A percentile compares a stretch with the other conserved stretches of the same genome.
These are phyloP conservation scores for Lathyrus oleraceus DNA, from an alignment of 306 rosid species.

Conservation along the genomic window DNA sequence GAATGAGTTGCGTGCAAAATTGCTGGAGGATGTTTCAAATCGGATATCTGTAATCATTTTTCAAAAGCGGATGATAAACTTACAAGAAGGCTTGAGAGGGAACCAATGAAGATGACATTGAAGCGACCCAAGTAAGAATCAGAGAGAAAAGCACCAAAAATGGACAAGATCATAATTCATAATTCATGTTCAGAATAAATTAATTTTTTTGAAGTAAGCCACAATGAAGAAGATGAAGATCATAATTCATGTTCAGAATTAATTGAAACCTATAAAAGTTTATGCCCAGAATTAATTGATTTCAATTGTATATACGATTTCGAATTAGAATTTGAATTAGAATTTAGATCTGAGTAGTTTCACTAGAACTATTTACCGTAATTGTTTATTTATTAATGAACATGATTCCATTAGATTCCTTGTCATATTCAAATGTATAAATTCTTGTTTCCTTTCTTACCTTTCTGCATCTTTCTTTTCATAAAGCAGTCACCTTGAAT, in stretches of 20 bases:
- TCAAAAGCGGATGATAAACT: slow-evolving; percentile 2
- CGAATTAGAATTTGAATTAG: no score
- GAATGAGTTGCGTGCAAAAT: no score
- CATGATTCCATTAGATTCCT: not conserved
- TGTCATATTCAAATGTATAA: not conserved
- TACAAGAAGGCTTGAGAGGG: slow-evolving; percentile 51
- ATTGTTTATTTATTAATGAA: not conserved
- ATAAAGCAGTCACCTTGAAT: not conserved
- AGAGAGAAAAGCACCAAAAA: slow-evolving; percentile 54
- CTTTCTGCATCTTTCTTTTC: not conserved
- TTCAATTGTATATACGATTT: no score
- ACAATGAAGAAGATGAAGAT: no score
- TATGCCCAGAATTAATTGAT: no score
- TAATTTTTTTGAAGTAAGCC: no score
- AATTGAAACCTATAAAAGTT: no score
- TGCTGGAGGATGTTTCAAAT: no score
- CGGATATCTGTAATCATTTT: not conserved
- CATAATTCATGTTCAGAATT: no score
- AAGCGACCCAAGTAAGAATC: slow-evolving; percentile 59
- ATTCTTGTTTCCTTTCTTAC: not conserved
- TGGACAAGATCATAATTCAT: slow-evolving; percentile 41
- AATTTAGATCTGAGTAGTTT: no score
- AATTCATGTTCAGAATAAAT: no score
- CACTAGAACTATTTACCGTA: slow-evolving; percentile 43
- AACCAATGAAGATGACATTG: slow-evolving; percentile 46